Evolutionary conservation across 805 yeast genomes (phyloP), one percentile per base, ranked within the genome.

Genomic region (Metschnikowia peoriensis): DNA sequence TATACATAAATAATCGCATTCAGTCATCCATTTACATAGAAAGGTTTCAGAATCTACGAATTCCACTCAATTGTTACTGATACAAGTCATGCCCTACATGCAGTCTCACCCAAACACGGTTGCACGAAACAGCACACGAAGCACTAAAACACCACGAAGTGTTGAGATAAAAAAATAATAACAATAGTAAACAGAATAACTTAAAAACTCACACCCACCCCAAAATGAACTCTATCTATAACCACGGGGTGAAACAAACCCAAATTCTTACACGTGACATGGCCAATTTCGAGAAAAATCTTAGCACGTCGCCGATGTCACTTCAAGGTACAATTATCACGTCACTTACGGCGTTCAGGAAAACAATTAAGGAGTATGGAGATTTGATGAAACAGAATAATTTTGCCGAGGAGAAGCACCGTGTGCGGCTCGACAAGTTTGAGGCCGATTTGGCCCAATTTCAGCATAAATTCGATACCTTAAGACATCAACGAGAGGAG

Each of bases 241-340:
- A 89, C 71, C 96, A 89, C 68, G 97, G 96, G 8, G 77, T 88
- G 50, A 90, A 89, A 68, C 97, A 92, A 69, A 82, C 90, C 32
- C 89, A 83, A 61, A 77, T 84, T 28, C 71, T 93, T 48, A 80
- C 84, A 53, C 80, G 81, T 55, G 97, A 91, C 61, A 70, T 93
- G 46, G 75, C 79, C 16, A 69, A 74, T 48, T 85, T 93, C 58
- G 92, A 86, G 62, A 72, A 77, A 44, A 82, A 86, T 55, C 77
- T 89, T 9, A 77, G 82, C 14, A 78, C 84, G 4, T 80, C 96
- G 1, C 94, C 96, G 17, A 72, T 88, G 51, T 84, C 96, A 1
- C 66, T 87, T 11, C 91, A 86, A 62, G 91, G 89, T 14, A 83
- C 87, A 52, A 84, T 85, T 56, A 85, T 89, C n/a, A 89, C 94